These are phyloP conservation scores for Alternaria consortialis DNA, from an alignment of 2,329 filamentous ascomycete species.

Conservation along the genomic window DNA sequence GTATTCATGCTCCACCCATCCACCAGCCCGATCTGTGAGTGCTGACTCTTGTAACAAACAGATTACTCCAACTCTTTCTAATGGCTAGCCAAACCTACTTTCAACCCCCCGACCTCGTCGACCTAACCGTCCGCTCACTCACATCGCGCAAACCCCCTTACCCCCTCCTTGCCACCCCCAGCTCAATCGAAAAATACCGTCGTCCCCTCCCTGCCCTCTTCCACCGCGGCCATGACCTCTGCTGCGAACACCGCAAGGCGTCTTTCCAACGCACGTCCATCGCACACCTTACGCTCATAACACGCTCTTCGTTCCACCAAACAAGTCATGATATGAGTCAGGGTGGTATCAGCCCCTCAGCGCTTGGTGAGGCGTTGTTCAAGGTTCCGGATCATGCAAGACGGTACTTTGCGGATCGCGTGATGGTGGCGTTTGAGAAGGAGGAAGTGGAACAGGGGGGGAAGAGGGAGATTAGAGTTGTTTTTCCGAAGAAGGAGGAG, in stretches of 20 bases:
- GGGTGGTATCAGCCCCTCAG: background rate
- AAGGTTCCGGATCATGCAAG: conserved; percentile 13
- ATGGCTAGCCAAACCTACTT: conserved; percentile 31
- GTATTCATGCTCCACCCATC: background rate
- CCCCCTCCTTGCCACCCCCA: conserved; percentile 13
- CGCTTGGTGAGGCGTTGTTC: background rate
- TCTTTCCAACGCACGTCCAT: background rate
- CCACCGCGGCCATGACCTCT: background rate
- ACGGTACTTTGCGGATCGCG: conserved; percentile 13
- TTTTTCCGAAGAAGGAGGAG: conserved; percentile 23
- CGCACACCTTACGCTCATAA: background rate
- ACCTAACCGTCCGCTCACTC: conserved; percentile 29
- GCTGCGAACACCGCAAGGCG: background rate
- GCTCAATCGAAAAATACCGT: background rate
- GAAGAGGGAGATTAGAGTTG: conserved; percentile 11
- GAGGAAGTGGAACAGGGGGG: background rate
- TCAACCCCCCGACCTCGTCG: conserved; percentile 37
- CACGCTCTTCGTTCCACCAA: background rate
- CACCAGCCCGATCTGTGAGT: background rate
- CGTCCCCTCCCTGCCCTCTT: background rate
- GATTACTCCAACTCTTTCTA: conserved; percentile 32
- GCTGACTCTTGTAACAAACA: background rate
- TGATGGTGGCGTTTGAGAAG: conserved; percentile 18
- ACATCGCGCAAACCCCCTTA: conserved; percentile 24
- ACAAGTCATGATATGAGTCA: background rate